A percentile compares a stretch with the other conserved stretches of the same genome.
phyloP scores from a whole-genome alignment of 2,329 filamentous ascomycete genomes.

The Orbilia brochopaga region DNA sequence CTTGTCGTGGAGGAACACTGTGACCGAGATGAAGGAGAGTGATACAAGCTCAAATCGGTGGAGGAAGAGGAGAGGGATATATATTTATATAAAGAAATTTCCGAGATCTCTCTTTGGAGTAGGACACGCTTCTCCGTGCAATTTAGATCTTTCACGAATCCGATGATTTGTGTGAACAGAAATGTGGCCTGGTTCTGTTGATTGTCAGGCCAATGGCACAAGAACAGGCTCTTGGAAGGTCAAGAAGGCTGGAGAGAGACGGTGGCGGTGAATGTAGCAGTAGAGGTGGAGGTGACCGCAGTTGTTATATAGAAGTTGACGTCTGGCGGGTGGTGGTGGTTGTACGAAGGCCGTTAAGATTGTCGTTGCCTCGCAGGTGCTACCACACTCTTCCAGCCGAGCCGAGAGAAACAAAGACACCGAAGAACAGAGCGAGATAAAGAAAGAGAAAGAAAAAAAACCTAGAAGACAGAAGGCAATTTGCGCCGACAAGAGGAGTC shows the following conservation, averaged over 20 bases:
- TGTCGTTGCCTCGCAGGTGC: constrained; percentile 15
- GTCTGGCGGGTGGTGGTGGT: constrained; percentile 9
- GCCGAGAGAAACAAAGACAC: constrained; percentile 8
- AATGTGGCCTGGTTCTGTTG: too few relatives aligned
- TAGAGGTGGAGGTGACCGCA: not conserved
- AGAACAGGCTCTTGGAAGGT: too few relatives aligned
- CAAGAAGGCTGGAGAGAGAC: too few relatives aligned
- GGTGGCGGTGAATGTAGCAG: not conserved
- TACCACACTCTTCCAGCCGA: constrained; percentile 29
- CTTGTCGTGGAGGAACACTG: not conserved
- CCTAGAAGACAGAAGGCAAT: not conserved
- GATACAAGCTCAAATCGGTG: not conserved
- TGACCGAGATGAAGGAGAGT: not conserved
- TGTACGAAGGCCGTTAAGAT: constrained; percentile 24
- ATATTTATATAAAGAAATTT: too few relatives aligned
- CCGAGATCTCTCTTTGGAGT: too few relatives aligned
- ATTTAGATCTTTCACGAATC: too few relatives aligned
- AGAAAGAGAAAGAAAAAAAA: constrained; percentile 11
- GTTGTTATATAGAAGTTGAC: constrained; percentile 31
- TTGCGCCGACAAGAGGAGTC: not conserved
- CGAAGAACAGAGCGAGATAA: constrained; percentile 18
- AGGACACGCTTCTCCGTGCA: too few relatives aligned
- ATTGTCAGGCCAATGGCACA: too few relatives aligned
- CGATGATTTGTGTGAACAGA: too few relatives aligned
- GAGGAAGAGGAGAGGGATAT: not conserved